A percentile compares a stretch with the other conserved stretches of the same genome.
These are phyloP conservation scores for Cyanodermella asteris DNA, from an alignment of 2,329 filamentous ascomycete species.

Conservation along the genomic window DNA sequence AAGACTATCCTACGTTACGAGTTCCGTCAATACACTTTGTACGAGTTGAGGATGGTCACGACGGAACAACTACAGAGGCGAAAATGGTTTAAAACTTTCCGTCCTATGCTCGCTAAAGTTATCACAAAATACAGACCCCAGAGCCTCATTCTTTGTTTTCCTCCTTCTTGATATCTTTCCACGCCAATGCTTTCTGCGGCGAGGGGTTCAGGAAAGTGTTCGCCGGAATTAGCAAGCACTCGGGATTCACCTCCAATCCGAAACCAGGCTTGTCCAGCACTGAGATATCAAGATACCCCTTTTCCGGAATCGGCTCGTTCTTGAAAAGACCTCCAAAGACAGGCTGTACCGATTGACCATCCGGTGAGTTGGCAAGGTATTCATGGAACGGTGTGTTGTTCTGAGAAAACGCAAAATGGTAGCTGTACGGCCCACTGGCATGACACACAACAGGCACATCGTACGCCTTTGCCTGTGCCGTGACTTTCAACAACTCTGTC, in stretches of 20 bases:
- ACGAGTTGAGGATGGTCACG: too few relatives aligned
- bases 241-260: slow-evolving; percentile 67
- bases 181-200: slow-evolving; percentile 25
- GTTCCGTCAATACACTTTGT: too few relatives aligned
- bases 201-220: slow-evolving; percentile 48
- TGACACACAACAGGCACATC: slow-evolving; percentile 92
- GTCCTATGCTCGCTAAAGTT: too few relatives aligned
- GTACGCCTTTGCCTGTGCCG: slow-evolving; percentile 75
- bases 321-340: slow-evolving; percentile 82
- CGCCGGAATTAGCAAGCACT: slow-evolving; percentile 58
- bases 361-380: slow-evolving; percentile 80
- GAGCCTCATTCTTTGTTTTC: too few relatives aligned
- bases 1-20: too few relatives aligned
- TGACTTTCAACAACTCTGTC: slow-evolving; percentile 76
- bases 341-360: slow-evolving; percentile 71
- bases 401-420: slow-evolving; percentile 89
- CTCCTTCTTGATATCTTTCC: slow-evolving; percentile 12
- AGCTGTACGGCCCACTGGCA: slow-evolving; percentile 80
- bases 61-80: too few relatives aligned
- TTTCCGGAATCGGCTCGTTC: slow-evolving; percentile 71
- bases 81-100: too few relatives aligned
- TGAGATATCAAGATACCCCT: slow-evolving; percentile 59
- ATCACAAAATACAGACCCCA: too few relatives aligned
- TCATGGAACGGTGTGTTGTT: slow-evolving; percentile 89
- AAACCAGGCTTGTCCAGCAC: slow-evolving; percentile 80